Evolutionary conservation across 768 basidiomycete species (phyloP), one percentile per base, ranked within the genome.

Genomic region (Calvatia gigantea): DNA sequence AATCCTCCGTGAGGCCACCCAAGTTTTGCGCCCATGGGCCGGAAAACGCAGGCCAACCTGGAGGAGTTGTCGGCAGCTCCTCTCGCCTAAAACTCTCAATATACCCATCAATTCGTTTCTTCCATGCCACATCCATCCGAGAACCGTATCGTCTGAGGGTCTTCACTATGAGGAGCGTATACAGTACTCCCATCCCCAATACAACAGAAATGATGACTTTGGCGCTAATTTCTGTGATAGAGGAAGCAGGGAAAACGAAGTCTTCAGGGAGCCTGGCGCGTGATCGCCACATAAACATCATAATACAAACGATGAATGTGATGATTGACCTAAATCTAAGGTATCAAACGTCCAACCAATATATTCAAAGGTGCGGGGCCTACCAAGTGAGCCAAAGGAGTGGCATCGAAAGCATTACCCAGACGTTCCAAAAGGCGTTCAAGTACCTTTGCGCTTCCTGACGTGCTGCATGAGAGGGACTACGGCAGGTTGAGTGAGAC

Each of bases 341-440:
- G 27, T 14, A 32, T 4, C 50, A 52, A 21, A 23, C 12, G 14
- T 31, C 43, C 41, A 39, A 17, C 11, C 19, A n/a, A 15, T n/a
- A 3, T 17, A 15, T 39, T 5, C n/a, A 39, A 32, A 3, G 4
- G 6, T 32, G 25, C 8, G 17, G 21, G 31, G 50, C 65, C 15
- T 47, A 81, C 83, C 83, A 86, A 4, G 81, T 73, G 29, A 85
- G 75, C 82, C 83, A 86, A 19, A 84, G 61, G 1, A 75, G 79
- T 0, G 85, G 85, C 71, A 83, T 77, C 0, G 83, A 80, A 23
- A 86, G 69, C 17, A 86, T 57, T 1, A 85, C 77, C 84, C 85
- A 84, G 17, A 85, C 79, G 56, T 87, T 87, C 85, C 85, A 73
- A 60, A 64, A 70, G 27, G 67, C 62, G 5, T 65, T 60, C 19